Evolutionary conservation across 352 stramenopile genomes (phyloP).

Genomic region (Hyaloperonospora arabidopsidis): DNA sequence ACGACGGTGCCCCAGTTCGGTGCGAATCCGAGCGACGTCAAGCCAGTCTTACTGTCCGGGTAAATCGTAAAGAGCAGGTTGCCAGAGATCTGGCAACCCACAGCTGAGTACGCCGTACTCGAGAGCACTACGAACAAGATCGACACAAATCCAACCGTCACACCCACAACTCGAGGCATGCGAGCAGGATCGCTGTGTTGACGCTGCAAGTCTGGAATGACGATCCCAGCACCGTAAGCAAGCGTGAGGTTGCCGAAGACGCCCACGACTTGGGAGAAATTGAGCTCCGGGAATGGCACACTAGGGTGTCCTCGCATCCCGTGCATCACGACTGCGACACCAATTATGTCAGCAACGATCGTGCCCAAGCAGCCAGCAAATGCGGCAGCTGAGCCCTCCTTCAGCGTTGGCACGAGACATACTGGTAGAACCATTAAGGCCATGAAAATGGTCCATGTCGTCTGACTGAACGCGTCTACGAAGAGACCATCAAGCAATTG

Average conservation of each 20-base stretch:
- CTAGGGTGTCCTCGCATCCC: constrained; percentile 42
- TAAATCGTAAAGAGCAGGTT: constrained; percentile 27
- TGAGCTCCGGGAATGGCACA: constrained; percentile 30
- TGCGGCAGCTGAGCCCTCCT: constrained; percentile 39
- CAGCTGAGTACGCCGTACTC: constrained; percentile 19
- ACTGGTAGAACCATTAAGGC: constrained; percentile 38
- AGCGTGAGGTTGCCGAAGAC: constrained; percentile 54
- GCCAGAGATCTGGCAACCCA: constrained; percentile 37
- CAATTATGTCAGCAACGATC: constrained; percentile 46
- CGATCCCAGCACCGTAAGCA: constrained; percentile 37
- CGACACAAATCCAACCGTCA: constrained; percentile 33
- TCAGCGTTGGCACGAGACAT: constrained; percentile 26
- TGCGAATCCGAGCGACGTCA: constrained; percentile 31
- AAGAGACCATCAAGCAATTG: constrained; percentile 42
- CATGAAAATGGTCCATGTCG: constrained; percentile 57
- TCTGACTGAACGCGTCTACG: constrained; percentile 31
- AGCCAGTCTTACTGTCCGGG: constrained; percentile 11
- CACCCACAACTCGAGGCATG: constrained; percentile 34
- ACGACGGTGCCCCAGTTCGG: constrained; percentile 25
- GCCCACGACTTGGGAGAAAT: constrained; percentile 36
- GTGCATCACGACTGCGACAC: constrained; percentile 34
- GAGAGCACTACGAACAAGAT: constrained; percentile 1
- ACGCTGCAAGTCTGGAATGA: constrained; percentile 18
- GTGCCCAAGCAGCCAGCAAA: constrained; percentile 49
- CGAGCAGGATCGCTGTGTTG: constrained; percentile 21